Evolutionary conservation across 2,329 filamentous ascomycete species (phyloP).

Genomic region (Trematosphaeria pertusa): DNA sequence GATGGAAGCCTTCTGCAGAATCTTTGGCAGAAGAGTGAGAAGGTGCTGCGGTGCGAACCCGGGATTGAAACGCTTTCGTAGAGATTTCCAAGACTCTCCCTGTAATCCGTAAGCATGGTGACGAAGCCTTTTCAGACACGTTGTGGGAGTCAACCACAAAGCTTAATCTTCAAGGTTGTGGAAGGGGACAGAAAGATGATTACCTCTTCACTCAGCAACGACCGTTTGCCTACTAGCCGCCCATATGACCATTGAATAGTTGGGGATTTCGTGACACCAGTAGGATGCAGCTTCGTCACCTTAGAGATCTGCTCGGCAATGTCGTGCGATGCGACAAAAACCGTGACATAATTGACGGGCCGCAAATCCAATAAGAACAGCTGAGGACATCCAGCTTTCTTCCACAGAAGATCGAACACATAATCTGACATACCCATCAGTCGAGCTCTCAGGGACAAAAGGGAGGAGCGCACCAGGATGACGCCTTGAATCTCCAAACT

Average conservation of each 20-base stretch:
- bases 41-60: slow-evolving; percentile 48
- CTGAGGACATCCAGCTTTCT: slow-evolving; percentile 33
- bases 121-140: no score
- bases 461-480: slow-evolving; percentile 43
- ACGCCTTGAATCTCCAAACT: slow-evolving; percentile 28
- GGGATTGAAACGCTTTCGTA: slow-evolving; percentile 45
- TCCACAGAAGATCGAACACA: slow-evolving; percentile 36
- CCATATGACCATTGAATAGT: slow-evolving; percentile 31
- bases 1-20: slow-evolving; percentile 43
- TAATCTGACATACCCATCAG: slow-evolving; percentile 35
- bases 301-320: slow-evolving; percentile 45
- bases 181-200: neutral
- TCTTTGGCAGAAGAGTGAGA: slow-evolving; percentile 39
- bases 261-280: slow-evolving; percentile 43
- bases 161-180: no score
- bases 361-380: slow-evolving; percentile 41
- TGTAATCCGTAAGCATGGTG: no score
- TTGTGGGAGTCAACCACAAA: no score
- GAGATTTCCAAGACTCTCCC: slow-evolving; percentile 43
- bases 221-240: slow-evolving; percentile 34
- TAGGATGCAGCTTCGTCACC: slow-evolving; percentile 35
- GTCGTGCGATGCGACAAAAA: slow-evolving; percentile 38
- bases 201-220: slow-evolving; percentile 36
- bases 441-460: no score
- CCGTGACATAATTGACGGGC: slow-evolving; percentile 33